A percentile compares a stretch with the other conserved stretches of the same genome.
phyloP scores from a whole-genome alignment of 305 asterid genomes.

The Salvia sclarea region DNA sequence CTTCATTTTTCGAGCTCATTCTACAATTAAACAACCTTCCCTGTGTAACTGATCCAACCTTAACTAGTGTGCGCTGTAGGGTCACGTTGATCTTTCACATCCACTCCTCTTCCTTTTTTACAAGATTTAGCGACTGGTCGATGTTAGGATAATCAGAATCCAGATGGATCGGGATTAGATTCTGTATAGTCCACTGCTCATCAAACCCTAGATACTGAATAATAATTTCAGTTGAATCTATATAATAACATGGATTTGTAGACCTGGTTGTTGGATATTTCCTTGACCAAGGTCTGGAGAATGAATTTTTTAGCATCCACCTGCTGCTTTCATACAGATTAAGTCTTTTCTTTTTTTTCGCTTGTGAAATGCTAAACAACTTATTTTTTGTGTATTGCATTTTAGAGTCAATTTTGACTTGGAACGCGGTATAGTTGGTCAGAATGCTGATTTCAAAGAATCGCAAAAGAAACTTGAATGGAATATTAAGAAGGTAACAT shows the following conservation, averaged over 20 bases:
- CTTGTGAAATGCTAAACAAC: constrained; percentile 15
- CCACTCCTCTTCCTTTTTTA: background rate
- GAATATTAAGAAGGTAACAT: constrained; percentile 83
- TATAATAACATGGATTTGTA: background rate
- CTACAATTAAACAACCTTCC: background rate
- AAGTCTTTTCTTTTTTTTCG: background rate
- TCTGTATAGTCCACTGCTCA: background rate
- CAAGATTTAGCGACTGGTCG: background rate
- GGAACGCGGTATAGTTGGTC: constrained; percentile 92
- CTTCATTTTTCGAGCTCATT: too few species aligned
- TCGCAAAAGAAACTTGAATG: constrained; percentile 83
- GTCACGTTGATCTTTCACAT: background rate
- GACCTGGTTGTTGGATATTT: constrained; percentile 7
- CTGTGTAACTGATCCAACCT: background rate
- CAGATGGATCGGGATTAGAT: constrained; percentile 14
- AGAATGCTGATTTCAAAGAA: constrained; percentile 91
- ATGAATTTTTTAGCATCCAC: constrained; percentile 15
- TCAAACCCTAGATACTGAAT: background rate
- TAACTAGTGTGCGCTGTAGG: background rate
- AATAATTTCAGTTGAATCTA: constrained; percentile 11
- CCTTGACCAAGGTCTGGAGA: constrained; percentile 1
- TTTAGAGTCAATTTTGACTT: constrained; percentile 86
- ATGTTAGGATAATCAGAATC: background rate
- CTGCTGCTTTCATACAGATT: constrained; percentile 18
- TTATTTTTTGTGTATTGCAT: constrained; percentile 17